Base-by-base conservation (phyloP, 2,329 filamentous ascomycete species). In the Scorias spongiosa region DNA sequence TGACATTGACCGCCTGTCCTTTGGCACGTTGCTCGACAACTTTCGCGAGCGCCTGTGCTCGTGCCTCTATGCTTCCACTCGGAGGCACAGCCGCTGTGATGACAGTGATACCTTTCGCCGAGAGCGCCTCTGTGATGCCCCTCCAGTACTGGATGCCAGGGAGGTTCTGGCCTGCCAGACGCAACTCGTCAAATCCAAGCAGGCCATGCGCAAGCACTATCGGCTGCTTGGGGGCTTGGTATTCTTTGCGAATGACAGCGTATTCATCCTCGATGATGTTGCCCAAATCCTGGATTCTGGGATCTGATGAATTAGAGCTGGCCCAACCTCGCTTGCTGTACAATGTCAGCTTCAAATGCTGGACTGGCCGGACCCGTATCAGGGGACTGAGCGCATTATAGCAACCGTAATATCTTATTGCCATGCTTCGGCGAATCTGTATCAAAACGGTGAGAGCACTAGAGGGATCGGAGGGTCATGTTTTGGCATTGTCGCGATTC, bases 121-220 rank as follows among this genome's bases (percentile, higher is more conserved):
- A 63, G 20, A 79, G 56, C 7, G 74, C 76, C 51, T 79, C 72
- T 26, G 66, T 71, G 30, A 80, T 79, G 1, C 76, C 76, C 39
- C 75, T 69, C 76, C 76, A 80, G 55, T 80, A 80, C 43, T 76
- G 70, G 17, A 80, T 65, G 0, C 74, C 72, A 0, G 76, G 76
- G 5, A 78, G 57, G 12, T 43, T 43, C 10, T 60, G 58, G 1
- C 75, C 75, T 2, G 66, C 72, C 8, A 58, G 47, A 12, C 67
- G 72, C 9, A 80, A 57, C 54, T 80, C 75, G 50, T 78, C 74
- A 56, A 80, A 80, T n/a, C 76, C 76, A 15, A 80, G 62, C 10
- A 80, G 65, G n/a, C 76, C 76, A 59, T 80, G 76, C 4, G 76
- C 76, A 9, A 80, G 71, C 41, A 80, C 69, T 42, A 80, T 70